Evolutionary conservation across 2,329 filamentous ascomycete genomes (phyloP).

Genomic region (Trichoderma sp.): DNA sequence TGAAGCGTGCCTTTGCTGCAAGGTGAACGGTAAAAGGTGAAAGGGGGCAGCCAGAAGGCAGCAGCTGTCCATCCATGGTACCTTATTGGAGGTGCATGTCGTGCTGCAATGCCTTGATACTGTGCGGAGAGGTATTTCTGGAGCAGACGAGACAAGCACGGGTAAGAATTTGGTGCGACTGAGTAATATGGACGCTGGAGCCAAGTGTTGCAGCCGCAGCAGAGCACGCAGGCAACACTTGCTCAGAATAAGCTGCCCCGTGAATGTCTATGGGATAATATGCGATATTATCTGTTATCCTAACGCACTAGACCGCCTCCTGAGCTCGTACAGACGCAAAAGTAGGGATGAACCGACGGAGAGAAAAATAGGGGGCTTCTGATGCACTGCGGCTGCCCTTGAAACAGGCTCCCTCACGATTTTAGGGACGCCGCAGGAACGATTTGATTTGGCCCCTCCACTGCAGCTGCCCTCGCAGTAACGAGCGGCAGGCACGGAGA

Average conservation of each 20-base stretch:
- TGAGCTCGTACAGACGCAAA: not conserved
- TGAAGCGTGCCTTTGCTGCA: not conserved
- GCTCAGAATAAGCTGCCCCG: not conserved
- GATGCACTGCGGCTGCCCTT: conserved; percentile 23
- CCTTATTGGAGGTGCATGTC: not conserved
- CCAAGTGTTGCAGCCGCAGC: not conserved
- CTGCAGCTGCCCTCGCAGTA: not conserved
- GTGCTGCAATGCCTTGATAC: not conserved
- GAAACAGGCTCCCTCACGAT: conserved; percentile 17
- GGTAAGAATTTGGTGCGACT: conserved; percentile 17
- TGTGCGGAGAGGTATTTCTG: not conserved
- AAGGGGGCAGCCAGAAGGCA: not conserved
- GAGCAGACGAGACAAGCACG: not conserved
- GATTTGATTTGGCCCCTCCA: not conserved
- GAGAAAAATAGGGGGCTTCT: conserved; percentile 16
- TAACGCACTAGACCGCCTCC: conserved; percentile 7
- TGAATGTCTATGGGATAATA: not conserved
- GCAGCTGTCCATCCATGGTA: not conserved
- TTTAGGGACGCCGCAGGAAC: conserved; percentile 4
- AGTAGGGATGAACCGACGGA: not conserved
- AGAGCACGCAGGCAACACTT: not conserved
- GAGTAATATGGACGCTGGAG: conserved; percentile 1
- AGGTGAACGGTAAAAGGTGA: not conserved
- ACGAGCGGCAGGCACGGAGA: not conserved
- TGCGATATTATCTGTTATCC: not conserved